phyloP scores from a whole-genome alignment of 768 basidiomycete species.

The Cystofilobasidium capitatum region DNA sequence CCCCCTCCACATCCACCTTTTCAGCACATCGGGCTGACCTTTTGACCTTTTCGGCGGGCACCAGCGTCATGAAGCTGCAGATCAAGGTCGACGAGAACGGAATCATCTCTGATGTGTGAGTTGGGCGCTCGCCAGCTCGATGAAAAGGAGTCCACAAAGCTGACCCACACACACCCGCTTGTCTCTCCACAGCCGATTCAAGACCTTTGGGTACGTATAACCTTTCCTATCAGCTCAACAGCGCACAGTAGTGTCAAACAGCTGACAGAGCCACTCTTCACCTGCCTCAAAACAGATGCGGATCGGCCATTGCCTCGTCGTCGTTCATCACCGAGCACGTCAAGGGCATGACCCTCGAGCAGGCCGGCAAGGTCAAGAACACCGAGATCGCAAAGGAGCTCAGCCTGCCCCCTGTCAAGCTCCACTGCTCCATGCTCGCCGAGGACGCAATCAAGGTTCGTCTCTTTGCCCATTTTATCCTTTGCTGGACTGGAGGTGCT shows the following conservation, averaged over 20 bases:
- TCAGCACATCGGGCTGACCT: no score
- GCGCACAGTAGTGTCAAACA: no score
- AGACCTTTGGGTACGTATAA: conserved; percentile 66
- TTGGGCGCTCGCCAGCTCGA: background rate
- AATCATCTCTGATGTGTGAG: conserved; percentile 77
- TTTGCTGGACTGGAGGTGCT: no score
- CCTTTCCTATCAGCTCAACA: no score
- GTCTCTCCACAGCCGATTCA: conserved; percentile 49
- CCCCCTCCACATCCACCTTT: no score
- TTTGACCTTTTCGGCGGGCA: no score
- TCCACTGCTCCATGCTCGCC: conserved; percentile 62
- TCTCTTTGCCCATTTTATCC: background rate
- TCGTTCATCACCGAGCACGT: conserved; percentile 99
- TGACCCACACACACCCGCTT: background rate
- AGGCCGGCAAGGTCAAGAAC: conserved; percentile 94
- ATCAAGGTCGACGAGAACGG: conserved; percentile 89
- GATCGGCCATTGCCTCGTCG: conserved; percentile 84
- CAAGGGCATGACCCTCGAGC: conserved; percentile 83
- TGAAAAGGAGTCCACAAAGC: background rate
- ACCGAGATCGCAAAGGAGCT: conserved; percentile 98
- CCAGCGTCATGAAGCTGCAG: conserved; percentile 88
- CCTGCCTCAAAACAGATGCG: conserved; percentile 46
- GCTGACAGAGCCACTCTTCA: no score
- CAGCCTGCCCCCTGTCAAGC: conserved; percentile 85
- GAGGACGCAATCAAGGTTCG: conserved; percentile 79